Base-by-base conservation (phyloP, 2,329 filamentous ascomycete genomes). In the Elsinoe fawcettii region DNA sequence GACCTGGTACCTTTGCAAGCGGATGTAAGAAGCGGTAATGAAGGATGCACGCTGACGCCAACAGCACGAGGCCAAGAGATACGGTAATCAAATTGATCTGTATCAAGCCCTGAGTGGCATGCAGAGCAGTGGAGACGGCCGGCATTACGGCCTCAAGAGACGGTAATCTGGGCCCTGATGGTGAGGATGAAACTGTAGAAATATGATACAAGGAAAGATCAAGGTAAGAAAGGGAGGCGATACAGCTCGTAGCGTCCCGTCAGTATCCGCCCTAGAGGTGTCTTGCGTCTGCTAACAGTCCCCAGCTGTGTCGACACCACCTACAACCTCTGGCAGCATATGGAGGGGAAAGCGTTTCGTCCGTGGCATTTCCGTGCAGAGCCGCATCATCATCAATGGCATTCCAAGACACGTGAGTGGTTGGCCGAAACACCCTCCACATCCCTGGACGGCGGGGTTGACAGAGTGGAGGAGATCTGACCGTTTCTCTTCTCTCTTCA, bases 1-100 rank as follows among this genome's bases (percentile, higher is more conserved):
- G 66, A 8, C 66, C 66, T 1, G 66, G 65, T 5, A 67, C 62
- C 3, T 59, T 60, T 27, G 66, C 61, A 11, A 68, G 61, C 6
- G 62, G 66, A 46, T 65, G 61, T 55, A 67, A 56, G 39, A 60
- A 58, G 34, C 61, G 60, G 36, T 64, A 64, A 30, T 68, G 66
- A 41, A 65, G 8, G 11, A 64, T 51, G 54, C 65, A 68, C 44
- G 37, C 56, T 34, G 46, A 56, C 9, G 51, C 9, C 20, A 54
- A 41, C 20, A 34, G 43, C 18, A 55, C 32, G 16, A 60, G 23
- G 16, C 51, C 32, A 25, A 60, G 25, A 14, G 56, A 54, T 12
- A 58, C 4, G 18, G 49, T 53, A 14, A 34, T 36, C 20, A 39
- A 4, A 53, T 53, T 22, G 18, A 53, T 23, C 18, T 39, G 49